Conservation (phyloP, 805 yeast genomes). For the Allodekkera sacchari region DNA sequence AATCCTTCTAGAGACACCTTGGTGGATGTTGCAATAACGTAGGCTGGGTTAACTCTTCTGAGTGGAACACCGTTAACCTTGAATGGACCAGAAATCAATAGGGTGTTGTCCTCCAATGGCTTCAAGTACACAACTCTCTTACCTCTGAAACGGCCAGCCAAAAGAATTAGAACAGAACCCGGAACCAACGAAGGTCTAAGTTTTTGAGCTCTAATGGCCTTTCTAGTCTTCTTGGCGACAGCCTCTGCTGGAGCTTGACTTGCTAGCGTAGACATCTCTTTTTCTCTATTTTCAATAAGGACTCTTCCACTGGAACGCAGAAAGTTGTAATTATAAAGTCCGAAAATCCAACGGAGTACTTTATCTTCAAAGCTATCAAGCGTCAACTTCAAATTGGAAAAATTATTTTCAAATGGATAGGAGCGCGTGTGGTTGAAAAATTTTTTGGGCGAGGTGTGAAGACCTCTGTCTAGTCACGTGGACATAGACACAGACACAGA, state of each 20-base stretch:
- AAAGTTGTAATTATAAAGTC: no score
- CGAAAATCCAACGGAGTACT: no score
- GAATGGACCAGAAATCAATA: conserved; percentile 98
- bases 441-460: no score
- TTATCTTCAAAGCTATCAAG: no score
- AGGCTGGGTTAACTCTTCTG: conserved; percentile 98
- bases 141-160: conserved; percentile 99
- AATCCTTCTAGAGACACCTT: conserved; percentile 68
- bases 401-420: no score
- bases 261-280: conserved; percentile 41
- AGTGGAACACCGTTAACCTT: conserved; percentile 99
- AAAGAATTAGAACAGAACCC: conserved; percentile 59
- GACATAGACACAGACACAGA: no score
- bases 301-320: no score
- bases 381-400: no score
- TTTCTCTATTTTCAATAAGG: no score
- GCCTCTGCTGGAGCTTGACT: no score
- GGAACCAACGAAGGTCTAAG: conserved; percentile 64
- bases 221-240: conserved; percentile 83
- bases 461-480: no score
- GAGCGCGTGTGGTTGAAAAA: no score
- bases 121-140: conserved; percentile 98
- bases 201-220: conserved; percentile 87
- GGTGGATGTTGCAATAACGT: conserved; percentile 98
- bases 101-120: conserved; percentile 95